phyloP scores from a whole-genome alignment of 805 yeast species.

The Candida wancherniae region DNA sequence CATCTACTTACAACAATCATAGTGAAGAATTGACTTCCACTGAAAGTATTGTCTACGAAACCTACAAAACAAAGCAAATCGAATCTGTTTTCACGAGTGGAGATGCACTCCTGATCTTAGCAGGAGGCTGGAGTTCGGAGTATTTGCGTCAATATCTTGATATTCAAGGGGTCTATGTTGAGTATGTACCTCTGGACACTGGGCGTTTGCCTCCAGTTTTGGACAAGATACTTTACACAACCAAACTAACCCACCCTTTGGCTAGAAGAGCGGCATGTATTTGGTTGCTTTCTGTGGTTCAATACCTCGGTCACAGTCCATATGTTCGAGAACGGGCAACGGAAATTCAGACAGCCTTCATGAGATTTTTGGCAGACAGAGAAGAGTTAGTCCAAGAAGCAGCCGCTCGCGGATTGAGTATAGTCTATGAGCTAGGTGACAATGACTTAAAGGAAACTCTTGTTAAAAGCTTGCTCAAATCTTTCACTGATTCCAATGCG shows the following conservation, averaged over 20 bases:
- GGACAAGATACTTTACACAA: constrained; percentile 45
- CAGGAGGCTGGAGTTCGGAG: constrained; percentile 72
- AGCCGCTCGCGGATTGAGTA: constrained; percentile 82
- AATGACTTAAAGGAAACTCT: constrained; percentile 61
- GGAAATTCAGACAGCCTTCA: constrained; percentile 68
- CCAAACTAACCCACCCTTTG: constrained; percentile 66
- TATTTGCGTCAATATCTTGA: constrained; percentile 51
- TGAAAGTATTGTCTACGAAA: constrained; percentile 47
- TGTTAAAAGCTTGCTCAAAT: constrained; percentile 64
- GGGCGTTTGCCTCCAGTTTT: constrained; percentile 35
- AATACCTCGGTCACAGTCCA: constrained; percentile 55
- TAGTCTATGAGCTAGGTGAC: constrained; percentile 76
- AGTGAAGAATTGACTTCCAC: constrained; percentile 24
- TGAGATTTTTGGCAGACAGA: constrained; percentile 71
- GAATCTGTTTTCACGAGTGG: constrained; percentile 77
- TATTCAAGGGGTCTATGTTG: constrained; percentile 34
- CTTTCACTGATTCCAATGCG: constrained; percentile 70
- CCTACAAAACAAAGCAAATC: constrained; percentile 63
- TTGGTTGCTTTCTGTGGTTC: constrained; percentile 79
- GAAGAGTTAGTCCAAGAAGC: constrained; percentile 91
- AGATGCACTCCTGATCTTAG: constrained; percentile 70
- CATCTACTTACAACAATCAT: constrained; percentile 4
- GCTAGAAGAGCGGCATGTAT: constrained; percentile 74
- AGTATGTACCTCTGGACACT: constrained; percentile 16
- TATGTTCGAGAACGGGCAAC: constrained; percentile 40